phyloP scores from a whole-genome alignment of 306 rosid species.

The Medicago ruthenica region DNA sequence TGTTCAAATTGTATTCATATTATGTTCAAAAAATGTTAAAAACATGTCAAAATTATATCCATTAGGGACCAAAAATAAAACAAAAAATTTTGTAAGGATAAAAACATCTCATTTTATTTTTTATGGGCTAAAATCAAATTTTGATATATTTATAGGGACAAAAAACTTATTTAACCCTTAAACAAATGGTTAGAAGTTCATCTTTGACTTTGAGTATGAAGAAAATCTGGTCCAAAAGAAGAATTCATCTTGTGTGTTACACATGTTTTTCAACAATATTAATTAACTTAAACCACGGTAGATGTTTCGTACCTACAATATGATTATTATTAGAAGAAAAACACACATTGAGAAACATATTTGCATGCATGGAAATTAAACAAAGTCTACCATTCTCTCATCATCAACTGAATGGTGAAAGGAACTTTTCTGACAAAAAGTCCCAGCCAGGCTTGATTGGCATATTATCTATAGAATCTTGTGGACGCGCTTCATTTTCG shows the following conservation, averaged over 20 bases:
- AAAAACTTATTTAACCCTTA: too few species aligned
- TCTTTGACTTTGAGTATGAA: too few species aligned
- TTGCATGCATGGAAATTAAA: neutral
- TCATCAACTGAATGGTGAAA: slow-evolving; percentile 1
- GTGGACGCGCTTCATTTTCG: slow-evolving; percentile 55
- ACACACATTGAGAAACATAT: neutral
- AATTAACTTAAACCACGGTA: neutral
- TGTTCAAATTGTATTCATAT: too few species aligned
- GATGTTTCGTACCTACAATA: neutral
- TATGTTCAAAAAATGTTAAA: too few species aligned
- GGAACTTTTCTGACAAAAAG: slow-evolving; percentile 25
- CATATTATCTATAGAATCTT: slow-evolving; percentile 44
- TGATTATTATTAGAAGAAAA: neutral
- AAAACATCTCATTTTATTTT: too few species aligned
- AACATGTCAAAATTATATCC: too few species aligned
- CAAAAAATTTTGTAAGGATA: too few species aligned
- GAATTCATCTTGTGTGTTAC: neutral
- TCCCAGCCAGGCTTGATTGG: slow-evolving; percentile 6
- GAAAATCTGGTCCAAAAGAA: too few species aligned
- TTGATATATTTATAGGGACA: too few species aligned
- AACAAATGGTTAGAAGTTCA: too few species aligned
- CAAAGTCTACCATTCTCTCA: slow-evolving; percentile 9
- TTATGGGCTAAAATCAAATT: too few species aligned
- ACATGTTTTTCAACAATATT: neutral
- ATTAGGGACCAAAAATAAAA: too few species aligned